Conservation (phyloP, 192 early-diverging fungal species). For the Coemansia sp. region DNA sequence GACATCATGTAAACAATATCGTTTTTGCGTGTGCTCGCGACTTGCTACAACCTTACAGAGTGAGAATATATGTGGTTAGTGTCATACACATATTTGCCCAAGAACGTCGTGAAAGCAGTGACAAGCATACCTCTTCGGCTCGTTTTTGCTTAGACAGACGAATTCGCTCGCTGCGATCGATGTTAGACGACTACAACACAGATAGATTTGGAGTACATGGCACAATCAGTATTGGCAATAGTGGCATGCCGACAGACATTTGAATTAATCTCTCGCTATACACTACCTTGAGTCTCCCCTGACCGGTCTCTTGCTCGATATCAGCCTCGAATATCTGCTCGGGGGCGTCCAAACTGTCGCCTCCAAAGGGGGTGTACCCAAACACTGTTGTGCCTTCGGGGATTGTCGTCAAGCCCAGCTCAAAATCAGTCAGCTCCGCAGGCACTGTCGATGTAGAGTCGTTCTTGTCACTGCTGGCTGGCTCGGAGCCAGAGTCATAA, state of each 20-base stretch:
- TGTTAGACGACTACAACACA: neutral
- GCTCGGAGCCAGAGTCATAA: neutral
- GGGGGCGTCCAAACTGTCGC: conserved; percentile 23
- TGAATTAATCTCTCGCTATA: neutral
- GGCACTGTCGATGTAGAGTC: neutral
- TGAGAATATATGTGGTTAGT: neutral
- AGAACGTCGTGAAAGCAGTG: neutral
- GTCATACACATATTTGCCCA: neutral
- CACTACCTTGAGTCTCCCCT: conserved; percentile 2
- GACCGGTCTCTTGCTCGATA: conserved; percentile 1
- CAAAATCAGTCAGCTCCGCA: neutral
- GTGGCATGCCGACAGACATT: neutral
- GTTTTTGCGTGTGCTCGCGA: conserved; percentile 8
- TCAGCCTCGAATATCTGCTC: conserved; percentile 43
- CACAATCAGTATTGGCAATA: neutral
- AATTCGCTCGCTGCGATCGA: conserved; percentile 51
- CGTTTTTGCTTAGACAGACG: conserved; percentile 27
- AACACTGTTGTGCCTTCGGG: conserved; percentile 26
- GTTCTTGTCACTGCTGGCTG: neutral
- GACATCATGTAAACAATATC: conserved; percentile 39
- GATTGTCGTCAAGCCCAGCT: neutral
- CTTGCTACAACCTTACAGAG: conserved; percentile 17
- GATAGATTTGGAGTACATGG: neutral
- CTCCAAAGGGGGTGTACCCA: conserved; percentile 25
- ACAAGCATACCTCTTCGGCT: conserved; percentile 25